Conservation (phyloP, 768 basidiomycete species). For the Termitomyces sp. region DNA sequence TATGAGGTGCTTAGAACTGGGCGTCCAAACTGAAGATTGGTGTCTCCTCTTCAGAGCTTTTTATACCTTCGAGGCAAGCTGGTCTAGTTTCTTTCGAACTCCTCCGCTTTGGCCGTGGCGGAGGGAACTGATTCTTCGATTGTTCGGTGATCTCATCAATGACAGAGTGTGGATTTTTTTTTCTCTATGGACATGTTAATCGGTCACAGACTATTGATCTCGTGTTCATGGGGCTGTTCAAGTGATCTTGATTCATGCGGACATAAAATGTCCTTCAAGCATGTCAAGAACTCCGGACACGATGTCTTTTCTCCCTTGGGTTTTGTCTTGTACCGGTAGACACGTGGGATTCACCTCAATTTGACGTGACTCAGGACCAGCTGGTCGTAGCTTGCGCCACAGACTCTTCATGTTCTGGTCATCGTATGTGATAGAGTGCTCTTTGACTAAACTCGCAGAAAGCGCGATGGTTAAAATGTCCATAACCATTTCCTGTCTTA, state of each 20-base stretch:
- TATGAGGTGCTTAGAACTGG: slow-evolving; percentile 6
- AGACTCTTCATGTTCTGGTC: not conserved
- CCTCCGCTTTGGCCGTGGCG: not conserved
- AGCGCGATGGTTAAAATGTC: not conserved
- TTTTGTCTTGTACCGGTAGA: not conserved
- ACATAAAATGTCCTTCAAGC: not conserved
- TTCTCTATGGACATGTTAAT: not conserved
- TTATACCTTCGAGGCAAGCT: not conserved
- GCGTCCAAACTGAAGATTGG: slow-evolving; percentile 4
- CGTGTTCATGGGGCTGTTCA: not conserved
- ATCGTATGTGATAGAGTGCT: not conserved
- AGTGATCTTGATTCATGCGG: not conserved
- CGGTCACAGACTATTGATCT: not conserved
- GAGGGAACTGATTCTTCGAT: not conserved
- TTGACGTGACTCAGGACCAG: not conserved
- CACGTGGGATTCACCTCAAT: not conserved
- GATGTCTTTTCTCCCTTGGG: not conserved
- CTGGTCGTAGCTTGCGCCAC: not conserved
- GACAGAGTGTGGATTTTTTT: not conserved
- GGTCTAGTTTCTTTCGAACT: not conserved
- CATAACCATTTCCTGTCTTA: not conserved
- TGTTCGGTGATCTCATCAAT: not conserved
- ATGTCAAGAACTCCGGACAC: not conserved
- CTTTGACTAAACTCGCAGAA: not conserved
- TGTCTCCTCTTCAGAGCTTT: not conserved